These are phyloP conservation scores for Pichia sp. DNA, from an alignment of 1,139 yeast species.

Conservation along the genomic window DNA sequence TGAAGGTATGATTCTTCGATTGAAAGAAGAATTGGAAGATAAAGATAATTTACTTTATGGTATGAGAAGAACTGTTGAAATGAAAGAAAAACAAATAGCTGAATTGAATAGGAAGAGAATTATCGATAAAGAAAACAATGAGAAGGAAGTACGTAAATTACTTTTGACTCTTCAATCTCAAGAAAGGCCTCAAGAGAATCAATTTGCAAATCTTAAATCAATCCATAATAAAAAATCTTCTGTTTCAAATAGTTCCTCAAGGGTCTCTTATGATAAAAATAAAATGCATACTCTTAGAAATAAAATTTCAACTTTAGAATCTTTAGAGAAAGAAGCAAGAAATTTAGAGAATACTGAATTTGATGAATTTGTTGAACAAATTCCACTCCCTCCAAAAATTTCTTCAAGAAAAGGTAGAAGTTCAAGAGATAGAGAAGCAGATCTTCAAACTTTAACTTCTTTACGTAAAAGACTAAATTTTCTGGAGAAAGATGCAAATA, in stretches of 20 bases:
- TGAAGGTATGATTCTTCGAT: constrained; percentile 69
- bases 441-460: constrained; percentile 38
- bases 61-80: constrained; percentile 61
- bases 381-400: constrained; percentile 14
- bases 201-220: constrained; percentile 11
- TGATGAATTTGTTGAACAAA: constrained; percentile 32
- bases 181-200: constrained; percentile 9
- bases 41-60: constrained; percentile 61
- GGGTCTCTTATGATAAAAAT: neutral
- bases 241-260: constrained; percentile 3
- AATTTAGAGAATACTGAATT: constrained; percentile 84
- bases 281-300: constrained; percentile 6
- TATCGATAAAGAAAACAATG: constrained; percentile 77
- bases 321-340: constrained; percentile 65
- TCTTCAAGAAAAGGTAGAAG: constrained; percentile 8
- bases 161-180: constrained; percentile 52
- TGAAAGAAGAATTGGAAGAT: constrained; percentile 65
- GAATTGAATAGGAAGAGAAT: constrained; percentile 65
- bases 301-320: constrained; percentile 31
- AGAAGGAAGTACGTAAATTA: constrained; percentile 81
- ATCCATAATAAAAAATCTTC: constrained; percentile 4
- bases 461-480: constrained; percentile 51
- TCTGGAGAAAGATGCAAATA: constrained; percentile 67
- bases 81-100: constrained; percentile 57
- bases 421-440: constrained; percentile 24